These are phyloP conservation scores for Melaleuca alternifolia DNA, from an alignment of 345 rosid genomes.

Conservation along the genomic window DNA sequence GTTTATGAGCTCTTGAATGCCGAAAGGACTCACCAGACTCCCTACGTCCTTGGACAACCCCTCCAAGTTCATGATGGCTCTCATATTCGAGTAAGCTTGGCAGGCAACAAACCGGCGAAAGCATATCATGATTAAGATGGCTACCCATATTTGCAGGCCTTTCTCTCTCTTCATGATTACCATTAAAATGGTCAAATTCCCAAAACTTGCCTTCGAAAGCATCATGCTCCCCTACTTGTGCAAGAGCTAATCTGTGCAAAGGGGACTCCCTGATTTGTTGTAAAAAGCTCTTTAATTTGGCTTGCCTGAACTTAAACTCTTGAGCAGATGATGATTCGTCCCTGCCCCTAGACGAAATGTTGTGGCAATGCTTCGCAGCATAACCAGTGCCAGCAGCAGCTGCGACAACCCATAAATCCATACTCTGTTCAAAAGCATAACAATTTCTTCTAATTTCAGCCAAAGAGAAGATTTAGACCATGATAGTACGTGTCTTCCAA, in stretches of 20 bases:
- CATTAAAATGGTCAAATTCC: neutral
- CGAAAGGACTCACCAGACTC: neutral
- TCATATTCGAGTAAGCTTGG: neutral
- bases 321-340: constrained; percentile 1
- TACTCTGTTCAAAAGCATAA: neutral
- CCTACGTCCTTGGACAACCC: neutral
- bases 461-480: constrained; percentile 41
- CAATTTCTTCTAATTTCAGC: constrained; percentile 10
- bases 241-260: constrained; percentile 8
- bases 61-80: neutral
- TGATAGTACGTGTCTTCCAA: neutral
- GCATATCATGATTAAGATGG: neutral
- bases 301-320: neutral
- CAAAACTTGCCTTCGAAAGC: neutral
- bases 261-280: constrained; percentile 13
- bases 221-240: neutral
- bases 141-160: neutral
- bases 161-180: neutral
- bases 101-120: neutral
- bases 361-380: constrained; percentile 15
- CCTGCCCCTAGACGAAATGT: neutral
- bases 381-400: constrained; percentile 30
- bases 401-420: constrained; percentile 37
- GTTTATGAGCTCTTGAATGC: neutral
- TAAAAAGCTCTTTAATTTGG: constrained; percentile 6